Evolutionary conservation across 495 filamentous ascomycete genomes (phyloP).

Genomic region (Parachaetomium inaequale): DNA sequence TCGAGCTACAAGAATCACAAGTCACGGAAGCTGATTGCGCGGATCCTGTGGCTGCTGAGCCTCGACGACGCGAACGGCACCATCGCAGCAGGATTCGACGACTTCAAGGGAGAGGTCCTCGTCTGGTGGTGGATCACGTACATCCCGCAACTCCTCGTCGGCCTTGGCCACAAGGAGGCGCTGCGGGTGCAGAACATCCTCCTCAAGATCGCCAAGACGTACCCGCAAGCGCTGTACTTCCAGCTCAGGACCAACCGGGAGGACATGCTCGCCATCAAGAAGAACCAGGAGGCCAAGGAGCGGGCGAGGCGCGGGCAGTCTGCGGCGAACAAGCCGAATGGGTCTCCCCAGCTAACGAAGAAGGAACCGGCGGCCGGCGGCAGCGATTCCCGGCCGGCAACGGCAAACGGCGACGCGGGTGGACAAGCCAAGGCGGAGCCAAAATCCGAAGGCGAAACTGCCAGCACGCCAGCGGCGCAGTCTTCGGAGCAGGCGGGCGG

Average conservation of each 20-base stretch:
- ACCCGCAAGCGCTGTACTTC: constrained; percentile 94
- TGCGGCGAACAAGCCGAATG: constrained; percentile 33
- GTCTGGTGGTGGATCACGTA: constrained; percentile 99
- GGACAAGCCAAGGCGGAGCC: constrained; percentile 42
- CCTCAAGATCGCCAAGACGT: constrained; percentile 88
- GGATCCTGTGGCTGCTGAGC: constrained; percentile 94
- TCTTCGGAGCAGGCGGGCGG: constrained; percentile 29
- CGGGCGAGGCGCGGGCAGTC: constrained; percentile 24
- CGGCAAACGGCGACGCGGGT: constrained; percentile 42
- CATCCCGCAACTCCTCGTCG: constrained; percentile 91
- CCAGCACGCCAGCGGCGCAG: constrained; percentile 21
- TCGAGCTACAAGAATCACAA: constrained; percentile 95
- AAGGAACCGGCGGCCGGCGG: constrained; percentile 37
- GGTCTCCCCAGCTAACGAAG: constrained; percentile 46
- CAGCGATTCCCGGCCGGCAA: constrained; percentile 44
- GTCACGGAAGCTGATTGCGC: constrained; percentile 89
- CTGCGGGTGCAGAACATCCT: constrained; percentile 77
- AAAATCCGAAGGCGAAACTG: constrained; percentile 44
- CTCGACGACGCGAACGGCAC: constrained; percentile 81
- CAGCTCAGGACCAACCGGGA: constrained; percentile 89
- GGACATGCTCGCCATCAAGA: constrained; percentile 90
- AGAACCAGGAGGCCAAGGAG: constrained; percentile 73
- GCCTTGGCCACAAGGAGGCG: constrained; percentile 84
- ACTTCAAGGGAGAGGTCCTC: constrained; percentile 91
- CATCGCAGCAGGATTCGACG: constrained; percentile 78